phyloP scores from a whole-genome alignment of 257 asterid genomes.

The Solanum chilense region DNA sequence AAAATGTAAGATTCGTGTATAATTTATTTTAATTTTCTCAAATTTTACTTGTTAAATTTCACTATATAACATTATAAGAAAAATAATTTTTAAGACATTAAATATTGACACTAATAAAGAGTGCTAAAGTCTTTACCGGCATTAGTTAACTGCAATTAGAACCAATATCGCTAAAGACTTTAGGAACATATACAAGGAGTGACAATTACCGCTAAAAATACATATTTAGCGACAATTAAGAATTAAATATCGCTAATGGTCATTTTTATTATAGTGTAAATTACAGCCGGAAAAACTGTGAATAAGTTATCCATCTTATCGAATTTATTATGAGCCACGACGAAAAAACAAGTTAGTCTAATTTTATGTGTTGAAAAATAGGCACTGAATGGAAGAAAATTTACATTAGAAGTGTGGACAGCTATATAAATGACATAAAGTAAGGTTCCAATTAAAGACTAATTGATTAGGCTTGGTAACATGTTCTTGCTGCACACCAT shows the following conservation, averaged over 20 bases:
- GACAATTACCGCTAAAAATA: too few relatives aligned
- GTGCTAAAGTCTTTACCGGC: too few relatives aligned
- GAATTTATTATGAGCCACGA: not conserved
- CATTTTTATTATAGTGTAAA: too few relatives aligned
- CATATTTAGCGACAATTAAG: too few relatives aligned
- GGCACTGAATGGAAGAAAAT: not conserved
- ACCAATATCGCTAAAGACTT: too few relatives aligned
- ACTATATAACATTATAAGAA: not conserved
- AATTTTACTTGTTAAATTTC: not conserved
- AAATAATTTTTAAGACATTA: too few relatives aligned
- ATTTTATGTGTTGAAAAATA: not conserved
- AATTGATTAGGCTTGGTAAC: not conserved
- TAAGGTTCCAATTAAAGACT: not conserved
- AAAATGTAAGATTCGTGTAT: not conserved
- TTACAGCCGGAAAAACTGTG: not conserved
- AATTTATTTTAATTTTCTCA: not conserved
- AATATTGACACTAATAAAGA: too few relatives aligned
- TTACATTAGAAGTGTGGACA: not conserved
- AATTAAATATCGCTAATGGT: too few relatives aligned
- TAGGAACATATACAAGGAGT: too few relatives aligned
- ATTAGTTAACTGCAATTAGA: too few relatives aligned
- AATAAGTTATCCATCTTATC: not conserved
- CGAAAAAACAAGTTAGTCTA: not conserved
- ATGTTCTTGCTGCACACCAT: not conserved
- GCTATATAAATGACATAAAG: not conserved